A percentile compares a stretch with the other conserved stretches of the same genome.
These are phyloP conservation scores for Pseudodiploospora longispora DNA, from an alignment of 2,329 filamentous ascomycete species.

Conservation along the genomic window DNA sequence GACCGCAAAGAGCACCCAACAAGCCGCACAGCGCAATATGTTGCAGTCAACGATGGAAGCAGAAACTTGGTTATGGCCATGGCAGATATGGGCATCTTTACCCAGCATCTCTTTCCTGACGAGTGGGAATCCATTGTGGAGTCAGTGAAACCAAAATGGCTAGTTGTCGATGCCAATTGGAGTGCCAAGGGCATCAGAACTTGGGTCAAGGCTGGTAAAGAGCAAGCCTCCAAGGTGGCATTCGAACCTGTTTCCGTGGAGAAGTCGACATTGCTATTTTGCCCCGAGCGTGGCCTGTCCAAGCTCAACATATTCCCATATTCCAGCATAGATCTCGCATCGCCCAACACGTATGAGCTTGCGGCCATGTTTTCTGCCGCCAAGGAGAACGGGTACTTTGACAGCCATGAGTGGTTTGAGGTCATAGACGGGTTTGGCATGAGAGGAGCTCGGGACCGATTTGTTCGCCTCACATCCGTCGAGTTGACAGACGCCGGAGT, in stretches of 20 bases:
- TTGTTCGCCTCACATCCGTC: slow-evolving; percentile 58
- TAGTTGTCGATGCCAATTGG: slow-evolving; percentile 89
- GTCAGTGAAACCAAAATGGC: slow-evolving; percentile 57
- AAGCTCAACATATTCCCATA: slow-evolving; percentile 48
- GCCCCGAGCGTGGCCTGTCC: slow-evolving; percentile 27
- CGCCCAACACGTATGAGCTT: slow-evolving; percentile 79
- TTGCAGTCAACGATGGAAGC: slow-evolving; percentile 76
- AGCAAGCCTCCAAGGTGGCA: slow-evolving; percentile 51
- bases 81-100: slow-evolving; percentile 88
- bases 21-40: slow-evolving; percentile 77
- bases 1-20: slow-evolving; percentile 38
- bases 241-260: slow-evolving; percentile 85
- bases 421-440: slow-evolving; percentile 75
- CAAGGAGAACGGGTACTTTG: slow-evolving; percentile 57
- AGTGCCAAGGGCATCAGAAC: slow-evolving; percentile 52
- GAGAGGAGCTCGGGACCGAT: slow-evolving; percentile 61
- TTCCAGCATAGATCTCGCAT: slow-evolving; percentile 62
- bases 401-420: slow-evolving; percentile 65
- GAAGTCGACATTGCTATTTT: slow-evolving; percentile 68
- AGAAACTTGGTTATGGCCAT: slow-evolving; percentile 86
- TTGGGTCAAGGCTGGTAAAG: slow-evolving; percentile 58
- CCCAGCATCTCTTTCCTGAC: slow-evolving; percentile 42
- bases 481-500: slow-evolving; percentile 71
- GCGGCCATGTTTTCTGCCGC: slow-evolving; percentile 69
- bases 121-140: slow-evolving; percentile 55